Conservation (phyloP, 2,329 filamentous ascomycete genomes). For the Chrysoporthe puriensis region DNA sequence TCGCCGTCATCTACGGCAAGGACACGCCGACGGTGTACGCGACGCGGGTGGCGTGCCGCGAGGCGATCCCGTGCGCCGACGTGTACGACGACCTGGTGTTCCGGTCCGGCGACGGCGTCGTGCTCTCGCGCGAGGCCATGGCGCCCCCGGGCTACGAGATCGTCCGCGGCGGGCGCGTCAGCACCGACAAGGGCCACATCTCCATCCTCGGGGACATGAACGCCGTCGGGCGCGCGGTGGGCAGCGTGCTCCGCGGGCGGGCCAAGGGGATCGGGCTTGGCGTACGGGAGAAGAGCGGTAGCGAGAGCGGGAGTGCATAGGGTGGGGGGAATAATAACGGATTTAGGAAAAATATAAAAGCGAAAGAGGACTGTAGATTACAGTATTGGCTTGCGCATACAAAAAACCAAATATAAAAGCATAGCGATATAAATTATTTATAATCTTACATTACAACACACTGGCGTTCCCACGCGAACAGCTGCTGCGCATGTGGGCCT, state of each 20-base stretch:
- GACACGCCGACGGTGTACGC: slow-evolving; percentile 83
- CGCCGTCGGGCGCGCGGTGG: slow-evolving; percentile 75
- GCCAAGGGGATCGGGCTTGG: slow-evolving; percentile 74
- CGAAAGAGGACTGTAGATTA: not conserved
- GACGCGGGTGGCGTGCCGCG: slow-evolving; percentile 72
- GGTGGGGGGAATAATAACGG: not conserved
- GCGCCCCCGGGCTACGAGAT: slow-evolving; percentile 77
- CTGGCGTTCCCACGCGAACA: no score
- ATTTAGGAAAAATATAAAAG: slow-evolving; percentile 6
- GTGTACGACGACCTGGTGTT: slow-evolving; percentile 88
- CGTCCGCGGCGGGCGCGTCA: slow-evolving; percentile 74
- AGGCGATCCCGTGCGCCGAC: slow-evolving; percentile 75
- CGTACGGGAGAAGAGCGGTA: not conserved
- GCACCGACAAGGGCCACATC: slow-evolving; percentile 84
- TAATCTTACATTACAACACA: no score
- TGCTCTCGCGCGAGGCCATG: slow-evolving; percentile 84
- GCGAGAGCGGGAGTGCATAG: not conserved
- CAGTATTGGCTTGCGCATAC: not conserved
- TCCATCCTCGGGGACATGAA: slow-evolving; percentile 84
- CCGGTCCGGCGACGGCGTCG: slow-evolving; percentile 85
- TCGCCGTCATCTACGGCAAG: slow-evolving; percentile 85
- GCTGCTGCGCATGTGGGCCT: no score
- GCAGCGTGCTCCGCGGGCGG: slow-evolving; percentile 68
- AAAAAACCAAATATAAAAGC: no score
- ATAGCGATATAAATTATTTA: no score